Conservation (phyloP, 2,329 filamentous ascomycete genomes). For the Aaosphaeria arxii region DNA sequence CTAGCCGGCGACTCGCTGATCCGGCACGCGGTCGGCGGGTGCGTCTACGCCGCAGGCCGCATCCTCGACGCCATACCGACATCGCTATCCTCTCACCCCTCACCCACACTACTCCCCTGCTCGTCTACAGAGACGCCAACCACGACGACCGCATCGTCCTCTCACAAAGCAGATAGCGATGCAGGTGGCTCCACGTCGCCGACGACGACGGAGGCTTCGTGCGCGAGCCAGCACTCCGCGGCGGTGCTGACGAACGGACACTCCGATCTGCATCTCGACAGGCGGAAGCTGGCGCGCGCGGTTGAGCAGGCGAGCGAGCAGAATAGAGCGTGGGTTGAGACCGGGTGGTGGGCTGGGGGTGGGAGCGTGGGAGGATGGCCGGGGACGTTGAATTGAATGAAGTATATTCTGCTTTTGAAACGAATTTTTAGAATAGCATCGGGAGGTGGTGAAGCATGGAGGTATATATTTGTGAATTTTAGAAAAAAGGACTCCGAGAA, state of each 20-base stretch:
- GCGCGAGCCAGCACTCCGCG: not conserved
- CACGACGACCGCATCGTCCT: not conserved
- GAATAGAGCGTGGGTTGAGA: slow-evolving; percentile 30
- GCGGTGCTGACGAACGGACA: slow-evolving; percentile 30
- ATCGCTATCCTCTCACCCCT: slow-evolving; percentile 9
- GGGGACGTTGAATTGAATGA: too few species aligned
- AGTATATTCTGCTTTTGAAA: too few species aligned
- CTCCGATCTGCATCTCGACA: slow-evolving; percentile 37
- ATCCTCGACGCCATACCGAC: slow-evolving; percentile 35
- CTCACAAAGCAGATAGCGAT: not conserved
- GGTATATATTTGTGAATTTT: not conserved
- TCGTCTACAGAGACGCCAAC: slow-evolving; percentile 11
- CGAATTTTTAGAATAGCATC: not conserved
- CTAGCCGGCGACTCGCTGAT: slow-evolving; percentile 60
- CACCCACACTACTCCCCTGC: slow-evolving; percentile 11
- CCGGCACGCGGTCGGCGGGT: slow-evolving; percentile 58
- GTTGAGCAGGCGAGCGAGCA: slow-evolving; percentile 27
- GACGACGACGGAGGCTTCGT: not conserved
- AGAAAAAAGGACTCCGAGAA: not conserved
- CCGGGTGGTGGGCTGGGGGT: slow-evolving; percentile 37
- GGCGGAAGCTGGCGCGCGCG: slow-evolving; percentile 24
- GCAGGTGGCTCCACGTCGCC: not conserved
- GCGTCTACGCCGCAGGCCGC: slow-evolving; percentile 55
- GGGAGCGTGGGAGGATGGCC: slow-evolving; percentile 11
- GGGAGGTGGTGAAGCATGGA: not conserved